Percentiles rank a stretch among this genome's conserved stretches.
phyloP scores from a whole-genome alignment of 257 asterid species.

The Lantana camara region DNA sequence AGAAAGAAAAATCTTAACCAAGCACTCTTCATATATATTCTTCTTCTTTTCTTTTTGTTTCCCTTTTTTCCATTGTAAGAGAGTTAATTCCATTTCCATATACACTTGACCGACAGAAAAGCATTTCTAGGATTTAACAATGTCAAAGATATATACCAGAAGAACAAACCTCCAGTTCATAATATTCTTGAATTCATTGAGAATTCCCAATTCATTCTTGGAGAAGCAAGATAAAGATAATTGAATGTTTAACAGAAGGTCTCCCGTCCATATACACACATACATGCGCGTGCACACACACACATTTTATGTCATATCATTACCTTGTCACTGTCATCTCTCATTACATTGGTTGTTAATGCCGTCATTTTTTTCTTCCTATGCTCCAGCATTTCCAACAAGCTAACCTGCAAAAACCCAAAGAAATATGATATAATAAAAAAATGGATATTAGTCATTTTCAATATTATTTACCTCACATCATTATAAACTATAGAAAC shows the following conservation, averaged over 20 bases:
- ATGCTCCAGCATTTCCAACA: conserved; percentile 79
- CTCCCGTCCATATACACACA: no score
- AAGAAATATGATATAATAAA: conserved; percentile 9
- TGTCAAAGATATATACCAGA: background rate
- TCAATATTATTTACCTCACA: background rate
- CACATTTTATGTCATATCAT: no score
- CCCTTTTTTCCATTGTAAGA: no score
- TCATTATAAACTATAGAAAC: background rate
- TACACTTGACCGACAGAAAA: background rate
- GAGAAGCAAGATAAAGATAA: conserved; percentile 15
- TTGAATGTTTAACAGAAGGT: conserved; percentile 11
- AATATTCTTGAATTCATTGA: background rate
- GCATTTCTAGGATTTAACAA: background rate
- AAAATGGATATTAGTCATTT: background rate
- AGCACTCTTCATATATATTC: no score
- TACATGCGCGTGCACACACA: no score
- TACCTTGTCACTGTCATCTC: conserved; percentile 93
- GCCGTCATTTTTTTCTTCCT: conserved; percentile 45
- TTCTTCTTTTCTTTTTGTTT: no score
- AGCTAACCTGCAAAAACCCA: conserved; percentile 72
- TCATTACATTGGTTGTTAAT: conserved; percentile 69
- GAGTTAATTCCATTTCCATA: no score
- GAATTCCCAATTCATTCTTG: background rate
- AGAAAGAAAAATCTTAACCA: no score
- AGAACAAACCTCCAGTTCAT: conserved; percentile 1